Conservation (phyloP, 2,329 filamentous ascomycete genomes). For the Aspergillus hortae region DNA sequence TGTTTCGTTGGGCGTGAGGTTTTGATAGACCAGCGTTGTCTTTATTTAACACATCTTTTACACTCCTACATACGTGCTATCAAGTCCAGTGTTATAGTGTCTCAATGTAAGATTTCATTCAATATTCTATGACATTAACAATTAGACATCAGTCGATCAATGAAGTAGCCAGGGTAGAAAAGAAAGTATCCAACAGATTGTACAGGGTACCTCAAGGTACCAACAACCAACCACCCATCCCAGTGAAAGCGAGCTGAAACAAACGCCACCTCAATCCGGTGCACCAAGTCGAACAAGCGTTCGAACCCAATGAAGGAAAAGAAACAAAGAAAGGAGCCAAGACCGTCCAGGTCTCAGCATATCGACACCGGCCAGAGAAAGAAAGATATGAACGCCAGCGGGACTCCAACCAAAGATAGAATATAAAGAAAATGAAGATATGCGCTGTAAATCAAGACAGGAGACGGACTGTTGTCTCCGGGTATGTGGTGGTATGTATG, state of each 20-base stretch:
- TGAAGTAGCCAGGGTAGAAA: not conserved
- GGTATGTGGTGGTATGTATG: not conserved
- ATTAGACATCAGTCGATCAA: conserved; percentile 14
- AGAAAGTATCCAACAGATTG: conserved; percentile 2
- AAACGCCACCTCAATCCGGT: not conserved
- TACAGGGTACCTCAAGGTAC: not conserved
- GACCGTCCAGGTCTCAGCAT: not conserved
- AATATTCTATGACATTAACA: conserved; percentile 20
- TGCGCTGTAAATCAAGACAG: not conserved
- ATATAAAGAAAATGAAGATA: not conserved
- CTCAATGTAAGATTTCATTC: conserved; percentile 3
- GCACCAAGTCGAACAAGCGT: not conserved
- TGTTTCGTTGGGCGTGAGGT: too few relatives aligned
- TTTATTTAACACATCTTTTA: too few relatives aligned
- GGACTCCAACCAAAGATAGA: not conserved
- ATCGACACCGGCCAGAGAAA: not conserved
- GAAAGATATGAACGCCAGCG: not conserved
- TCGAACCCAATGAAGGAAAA: conserved; percentile 1
- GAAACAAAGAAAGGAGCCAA: not conserved
- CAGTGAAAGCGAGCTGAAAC: conserved; percentile 1
- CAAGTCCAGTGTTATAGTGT: too few relatives aligned
- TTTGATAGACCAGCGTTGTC: too few relatives aligned
- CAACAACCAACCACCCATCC: not conserved
- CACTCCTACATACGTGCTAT: too few relatives aligned
- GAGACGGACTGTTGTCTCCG: not conserved